Base-by-base conservation (phyloP, 148 eudicot genomes). In the Camellia sinensis region DNA sequence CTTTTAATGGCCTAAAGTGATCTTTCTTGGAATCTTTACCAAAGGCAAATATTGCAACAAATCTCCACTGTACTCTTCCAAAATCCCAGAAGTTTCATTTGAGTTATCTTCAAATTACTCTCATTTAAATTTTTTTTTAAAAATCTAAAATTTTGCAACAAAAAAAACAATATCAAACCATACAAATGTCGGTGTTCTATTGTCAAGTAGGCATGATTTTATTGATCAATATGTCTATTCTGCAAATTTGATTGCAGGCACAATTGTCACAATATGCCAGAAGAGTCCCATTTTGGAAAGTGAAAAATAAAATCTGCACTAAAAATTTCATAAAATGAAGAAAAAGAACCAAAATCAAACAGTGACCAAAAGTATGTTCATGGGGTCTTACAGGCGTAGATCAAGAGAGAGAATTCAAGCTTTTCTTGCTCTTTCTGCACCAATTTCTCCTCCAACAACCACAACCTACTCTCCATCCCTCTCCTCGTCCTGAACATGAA, bases 401-500 rank as follows among this genome's bases (percentile, higher is more conserved):
- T 88, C 65, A 94, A 76, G 78, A 92, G 86, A 8, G 97, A 91
- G 73, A 92, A 94, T 62, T 87, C 92, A 77, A 68, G 78, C 37
- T 75, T 79, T 60, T 87, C 86, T 69, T 87, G 78, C 81, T 87
- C 89, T 70, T 89, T 82, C 75, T 83, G 73, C 57, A 62, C 74
- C 65, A 82, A 6, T 79, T 91, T 91, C 79, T 92, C 94, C 76
- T 90, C 93, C 79, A 92, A 79, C 98, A 92, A 79, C 98, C 97
- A 94, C 84, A 90, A 82, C 81, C 98, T 89, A 75, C 91, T 94
- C 37, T 92, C 98, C 86, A 83, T 75, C 62, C 97, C 97, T 82
- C 88, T 86, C 69, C 97, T 86, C 7, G 91, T 93, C 86, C 91
- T 90, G 73, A 95, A 95, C 98, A 95, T 91, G 44, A 95, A 95